Evolutionary conservation across 345 rosid genomes (phyloP).

Genomic region (Eucalyptus shirleyi): DNA sequence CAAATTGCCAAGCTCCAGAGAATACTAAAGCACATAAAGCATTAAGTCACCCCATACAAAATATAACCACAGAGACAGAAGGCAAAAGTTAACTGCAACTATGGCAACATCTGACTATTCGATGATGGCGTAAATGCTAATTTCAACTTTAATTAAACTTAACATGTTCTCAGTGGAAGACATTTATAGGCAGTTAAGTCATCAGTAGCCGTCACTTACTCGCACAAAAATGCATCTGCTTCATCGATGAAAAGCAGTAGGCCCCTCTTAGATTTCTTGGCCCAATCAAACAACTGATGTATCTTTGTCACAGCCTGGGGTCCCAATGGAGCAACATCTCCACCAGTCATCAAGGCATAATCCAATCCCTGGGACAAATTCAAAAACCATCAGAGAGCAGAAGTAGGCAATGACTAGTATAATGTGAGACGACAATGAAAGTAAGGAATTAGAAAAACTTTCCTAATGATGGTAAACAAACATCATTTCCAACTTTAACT

Average conservation of each 20-base stretch:
- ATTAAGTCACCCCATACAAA: background rate
- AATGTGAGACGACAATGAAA: background rate
- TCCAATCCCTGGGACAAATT: conserved; percentile 67
- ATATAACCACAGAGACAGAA: background rate
- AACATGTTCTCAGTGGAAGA: background rate
- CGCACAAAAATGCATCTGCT: conserved; percentile 99
- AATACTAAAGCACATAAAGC: background rate
- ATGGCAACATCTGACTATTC: background rate
- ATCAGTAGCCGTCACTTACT: conserved; percentile 43
- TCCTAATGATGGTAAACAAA: background rate
- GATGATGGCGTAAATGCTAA: background rate
- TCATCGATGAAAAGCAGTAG: conserved; percentile 88
- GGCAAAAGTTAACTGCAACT: background rate
- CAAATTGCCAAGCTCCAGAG: background rate
- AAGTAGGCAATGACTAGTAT: background rate
- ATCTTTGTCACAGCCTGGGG: conserved; percentile 98
- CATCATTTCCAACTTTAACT: background rate
- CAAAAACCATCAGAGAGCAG: background rate
- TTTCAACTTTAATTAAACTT: background rate
- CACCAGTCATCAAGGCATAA: conserved; percentile 99
- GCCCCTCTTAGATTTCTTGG: conserved; percentile 85
- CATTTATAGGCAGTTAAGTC: background rate
- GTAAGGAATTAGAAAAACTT: background rate
- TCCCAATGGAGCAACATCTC: conserved; percentile 97
- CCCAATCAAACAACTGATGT: conserved; percentile 95